phyloP scores from a whole-genome alignment of 2,329 filamentous ascomycete genomes.

The Davidsoniella neocaledoniae region DNA sequence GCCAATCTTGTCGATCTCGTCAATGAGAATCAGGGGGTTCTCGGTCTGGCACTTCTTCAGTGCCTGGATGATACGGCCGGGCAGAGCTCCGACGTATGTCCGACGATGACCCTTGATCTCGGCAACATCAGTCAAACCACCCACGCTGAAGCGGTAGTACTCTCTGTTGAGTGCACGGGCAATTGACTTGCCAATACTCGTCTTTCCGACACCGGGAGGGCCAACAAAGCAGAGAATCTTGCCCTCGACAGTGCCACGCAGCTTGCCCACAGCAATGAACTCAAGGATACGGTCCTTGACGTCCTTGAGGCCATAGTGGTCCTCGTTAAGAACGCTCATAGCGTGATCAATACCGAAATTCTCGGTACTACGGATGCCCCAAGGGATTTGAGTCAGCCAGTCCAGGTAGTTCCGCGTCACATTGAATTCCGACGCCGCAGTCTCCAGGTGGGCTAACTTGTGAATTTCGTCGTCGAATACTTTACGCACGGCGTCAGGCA shows the following conservation, averaged over 20 bases:
- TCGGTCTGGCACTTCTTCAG: conserved; percentile 98
- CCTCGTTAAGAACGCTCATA: conserved; percentile 78
- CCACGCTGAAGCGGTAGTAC: conserved; percentile 97
- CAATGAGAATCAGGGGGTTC: conserved; percentile 89
- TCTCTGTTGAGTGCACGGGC: conserved; percentile 85
- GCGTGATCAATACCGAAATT: conserved; percentile 94
- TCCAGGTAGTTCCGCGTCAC: conserved; percentile 96
- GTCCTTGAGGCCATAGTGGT: conserved; percentile 92
- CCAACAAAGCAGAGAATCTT: conserved; percentile 98
- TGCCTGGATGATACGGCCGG: conserved; percentile 92
- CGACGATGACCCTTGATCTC: conserved; percentile 96
- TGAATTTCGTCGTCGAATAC: conserved; percentile 97
- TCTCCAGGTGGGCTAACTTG: conserved; percentile 88
- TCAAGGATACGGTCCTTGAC: conserved; percentile 97
- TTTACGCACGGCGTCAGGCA: conserved; percentile 93
- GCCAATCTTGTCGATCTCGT: conserved; percentile 97
- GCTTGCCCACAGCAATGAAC: conserved; percentile 95
- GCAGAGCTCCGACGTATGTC: conserved; percentile 90
- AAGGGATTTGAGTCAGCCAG: conserved; percentile 96
- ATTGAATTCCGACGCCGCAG: conserved; percentile 94
- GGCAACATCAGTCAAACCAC: conserved; percentile 88
- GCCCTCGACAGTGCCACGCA: conserved; percentile 90
- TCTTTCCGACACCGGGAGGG: conserved; percentile 94
- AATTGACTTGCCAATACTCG: conserved; percentile 96
- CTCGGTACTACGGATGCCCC: conserved; percentile 87